Evolutionary conservation across 768 basidiomycete species (phyloP).

Genomic region (Trametes sanguinea): DNA sequence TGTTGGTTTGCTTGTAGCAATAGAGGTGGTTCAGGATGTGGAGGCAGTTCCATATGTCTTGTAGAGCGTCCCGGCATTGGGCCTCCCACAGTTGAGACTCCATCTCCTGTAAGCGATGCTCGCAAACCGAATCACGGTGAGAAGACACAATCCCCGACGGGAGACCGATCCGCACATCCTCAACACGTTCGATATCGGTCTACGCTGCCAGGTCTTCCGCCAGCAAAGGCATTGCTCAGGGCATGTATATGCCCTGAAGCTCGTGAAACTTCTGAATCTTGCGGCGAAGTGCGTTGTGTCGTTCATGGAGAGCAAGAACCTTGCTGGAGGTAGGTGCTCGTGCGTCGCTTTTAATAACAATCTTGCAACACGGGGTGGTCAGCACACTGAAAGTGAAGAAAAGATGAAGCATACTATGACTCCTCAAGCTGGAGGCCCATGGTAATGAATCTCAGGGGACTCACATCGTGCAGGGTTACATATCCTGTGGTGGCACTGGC

Average conservation of each 20-base stretch:
- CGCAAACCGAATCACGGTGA: slow-evolving; percentile 10
- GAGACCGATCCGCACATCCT: slow-evolving; percentile 24
- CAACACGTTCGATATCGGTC: too few relatives aligned
- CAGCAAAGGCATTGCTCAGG: too few relatives aligned
- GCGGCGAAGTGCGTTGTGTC: too few relatives aligned
- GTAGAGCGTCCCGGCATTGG: slow-evolving; percentile 20
- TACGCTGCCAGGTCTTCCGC: too few relatives aligned
- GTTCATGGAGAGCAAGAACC: too few relatives aligned
- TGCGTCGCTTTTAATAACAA: too few relatives aligned
- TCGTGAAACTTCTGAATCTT: too few relatives aligned
- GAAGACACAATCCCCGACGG: slow-evolving; percentile 29
- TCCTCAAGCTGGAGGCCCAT: neutral
- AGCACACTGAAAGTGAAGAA: too few relatives aligned
- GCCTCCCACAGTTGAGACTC: slow-evolving; percentile 21
- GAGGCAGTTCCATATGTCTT: slow-evolving; percentile 20
- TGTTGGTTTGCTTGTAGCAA: slow-evolving; percentile 15
- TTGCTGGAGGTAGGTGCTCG: too few relatives aligned
- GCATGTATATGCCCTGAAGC: too few relatives aligned
- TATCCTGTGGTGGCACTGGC: neutral
- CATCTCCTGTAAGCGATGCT: neutral
- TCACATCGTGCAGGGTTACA: neutral
- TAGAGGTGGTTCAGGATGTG: slow-evolving; percentile 19
- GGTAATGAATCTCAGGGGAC: neutral
- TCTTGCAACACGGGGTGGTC: too few relatives aligned
- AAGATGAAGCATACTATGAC: neutral